These are phyloP conservation scores for Sarocladium kiliense DNA, from an alignment of 2,329 filamentous ascomycete genomes.

Conservation along the genomic window DNA sequence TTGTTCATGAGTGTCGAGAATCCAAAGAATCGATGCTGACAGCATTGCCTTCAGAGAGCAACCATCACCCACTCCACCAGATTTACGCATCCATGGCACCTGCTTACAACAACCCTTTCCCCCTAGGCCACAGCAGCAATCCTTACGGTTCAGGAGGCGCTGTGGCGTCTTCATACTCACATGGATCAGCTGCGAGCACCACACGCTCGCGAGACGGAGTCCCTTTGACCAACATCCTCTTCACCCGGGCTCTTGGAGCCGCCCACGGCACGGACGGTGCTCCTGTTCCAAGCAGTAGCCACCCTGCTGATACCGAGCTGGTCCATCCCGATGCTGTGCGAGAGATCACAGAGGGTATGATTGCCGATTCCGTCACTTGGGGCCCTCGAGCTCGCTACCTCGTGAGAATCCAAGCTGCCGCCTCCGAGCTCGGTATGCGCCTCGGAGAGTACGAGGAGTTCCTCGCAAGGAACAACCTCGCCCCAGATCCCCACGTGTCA, in stretches of 20 bases:
- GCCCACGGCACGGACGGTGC: not conserved
- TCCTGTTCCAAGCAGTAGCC: not conserved
- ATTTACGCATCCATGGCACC: conserved; percentile 26
- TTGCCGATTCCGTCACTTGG: conserved; percentile 30
- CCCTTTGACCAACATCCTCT: not conserved
- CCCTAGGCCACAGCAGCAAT: not conserved
- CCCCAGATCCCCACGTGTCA: not conserved
- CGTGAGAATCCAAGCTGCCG: conserved; percentile 47
- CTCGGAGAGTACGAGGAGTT: conserved; percentile 47
- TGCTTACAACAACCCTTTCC: conserved; percentile 11
- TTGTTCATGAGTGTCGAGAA: conserved; percentile 17
- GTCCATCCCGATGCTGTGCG: not conserved
- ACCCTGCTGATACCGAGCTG: not conserved
- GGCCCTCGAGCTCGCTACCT: conserved; percentile 35
- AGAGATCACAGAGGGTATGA: conserved; percentile 33
- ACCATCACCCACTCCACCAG: conserved; percentile 31
- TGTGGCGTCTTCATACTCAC: not conserved
- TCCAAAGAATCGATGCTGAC: not conserved
- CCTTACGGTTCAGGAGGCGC: not conserved
- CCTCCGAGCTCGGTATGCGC: conserved; percentile 49
- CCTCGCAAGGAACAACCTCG: conserved; percentile 9
- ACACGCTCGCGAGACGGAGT: not conserved
- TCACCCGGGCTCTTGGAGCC: not conserved
- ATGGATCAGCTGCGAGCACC: not conserved
- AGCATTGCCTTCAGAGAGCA: conserved; percentile 25